phyloP scores from a whole-genome alignment of 2,329 filamentous ascomycete species.

The Fusarium siculi region DNA sequence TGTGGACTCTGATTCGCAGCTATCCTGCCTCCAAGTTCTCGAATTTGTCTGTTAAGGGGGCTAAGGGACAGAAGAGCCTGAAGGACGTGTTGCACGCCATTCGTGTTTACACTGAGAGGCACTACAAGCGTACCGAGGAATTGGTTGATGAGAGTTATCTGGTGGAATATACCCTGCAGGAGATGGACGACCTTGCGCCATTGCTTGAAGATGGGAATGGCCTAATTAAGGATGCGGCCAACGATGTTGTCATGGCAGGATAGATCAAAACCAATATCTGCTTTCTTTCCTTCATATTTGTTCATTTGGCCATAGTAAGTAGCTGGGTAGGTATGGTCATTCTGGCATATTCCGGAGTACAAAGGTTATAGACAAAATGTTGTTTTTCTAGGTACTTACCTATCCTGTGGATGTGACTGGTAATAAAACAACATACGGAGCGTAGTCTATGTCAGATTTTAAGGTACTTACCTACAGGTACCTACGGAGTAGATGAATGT shows the following conservation, averaged over 20 bases:
- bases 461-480: too few species aligned
- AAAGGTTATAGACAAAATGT: constrained; percentile 35
- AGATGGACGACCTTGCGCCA: constrained; percentile 83
- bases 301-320: background rate
- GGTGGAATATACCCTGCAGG: constrained; percentile 89
- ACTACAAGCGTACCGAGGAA: constrained; percentile 90
- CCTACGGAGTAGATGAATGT: background rate
- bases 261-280: constrained; percentile 29
- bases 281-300: constrained; percentile 7
- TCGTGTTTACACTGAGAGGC: constrained; percentile 89
- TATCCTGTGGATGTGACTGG: background rate
- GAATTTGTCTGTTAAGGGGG: constrained; percentile 70
- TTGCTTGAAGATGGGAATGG: constrained; percentile 49
- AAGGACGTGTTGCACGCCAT: constrained; percentile 90
- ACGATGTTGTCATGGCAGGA: constrained; percentile 57
- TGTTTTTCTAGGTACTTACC: background rate
- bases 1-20: constrained; percentile 81
- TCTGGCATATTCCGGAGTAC: constrained; percentile 31
- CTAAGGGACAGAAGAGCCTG: constrained; percentile 71
- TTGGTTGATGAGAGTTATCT: constrained; percentile 94
- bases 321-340: background rate
- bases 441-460: too few species aligned
- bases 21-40: constrained; percentile 85
- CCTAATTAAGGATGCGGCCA: constrained; percentile 48
- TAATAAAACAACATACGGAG: background rate